Base-by-base conservation (phyloP, 495 filamentous ascomycete genomes). In the Aspergillus coremiiformis region DNA sequence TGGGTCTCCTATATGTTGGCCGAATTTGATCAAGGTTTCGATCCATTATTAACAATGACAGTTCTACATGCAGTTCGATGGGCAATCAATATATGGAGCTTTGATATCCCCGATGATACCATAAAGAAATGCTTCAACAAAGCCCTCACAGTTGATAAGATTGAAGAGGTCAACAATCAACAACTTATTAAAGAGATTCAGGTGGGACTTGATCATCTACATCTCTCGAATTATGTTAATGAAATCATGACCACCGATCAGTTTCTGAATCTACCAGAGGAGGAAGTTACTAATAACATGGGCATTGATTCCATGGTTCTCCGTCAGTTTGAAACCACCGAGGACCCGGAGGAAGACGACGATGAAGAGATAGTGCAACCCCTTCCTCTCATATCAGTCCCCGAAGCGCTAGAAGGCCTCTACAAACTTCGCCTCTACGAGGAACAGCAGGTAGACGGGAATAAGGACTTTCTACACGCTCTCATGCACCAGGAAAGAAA, bases 1-100 rank as follows among this genome's bases (percentile, higher is more conserved):
- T 71, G 56, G 57, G 22, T 71, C 32, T 44, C 37, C n/a, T 60
- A 50, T 33, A 55, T 58, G 39, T 26, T 56, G 5, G 6, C 24
- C 12, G 46, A 58, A 41, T 55, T 43, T 54, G 49, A 49, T 12
- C 7, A 23, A 42, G 45, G 29, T 17, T 30, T 30, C n/a, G 43
- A 52, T 52, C 63, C 55, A 39, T 27, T 51, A 22, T 33, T 21
- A 14, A 53, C 51, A 26, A 61, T 64, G 49, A 56, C 17, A 14
- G 29, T 64, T 14, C 42, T 65, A 14, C 19, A 53, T 24, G 61
- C 58, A 21, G 37, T 66, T 15, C 51, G 50, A 23, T 56, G 58
- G 51, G 51, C 29, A 1, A 54, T 59, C 21, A 23, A 26, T 1
- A 55, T 52, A 5, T 67, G 57, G 62, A 15, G 42, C 11, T 5